A percentile compares a stretch with the other conserved stretches of the same genome.
These are phyloP conservation scores for Sporodiniella umbellata DNA, from an alignment of 371 early-diverging fungal genomes.

Conservation along the genomic window DNA sequence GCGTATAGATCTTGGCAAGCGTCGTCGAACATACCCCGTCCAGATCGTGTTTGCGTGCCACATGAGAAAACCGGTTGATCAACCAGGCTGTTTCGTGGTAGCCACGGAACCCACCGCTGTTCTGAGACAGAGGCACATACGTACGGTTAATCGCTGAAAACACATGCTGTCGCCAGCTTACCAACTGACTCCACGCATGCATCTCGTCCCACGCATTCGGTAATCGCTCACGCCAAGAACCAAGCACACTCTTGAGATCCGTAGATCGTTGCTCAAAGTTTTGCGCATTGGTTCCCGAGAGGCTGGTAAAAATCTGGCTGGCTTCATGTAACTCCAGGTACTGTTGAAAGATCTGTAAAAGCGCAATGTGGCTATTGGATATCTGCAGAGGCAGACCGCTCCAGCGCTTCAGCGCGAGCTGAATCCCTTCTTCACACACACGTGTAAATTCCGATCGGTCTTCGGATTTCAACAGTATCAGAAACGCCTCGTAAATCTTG, in stretches of 20 bases:
- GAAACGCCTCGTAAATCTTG: slow-evolving; percentile 86
- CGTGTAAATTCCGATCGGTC: slow-evolving; percentile 73
- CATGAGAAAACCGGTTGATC: slow-evolving; percentile 98
- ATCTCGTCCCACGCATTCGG: slow-evolving; percentile 98
- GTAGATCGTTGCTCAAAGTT: slow-evolving; percentile 83
- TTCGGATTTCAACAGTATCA: slow-evolving; percentile 68
- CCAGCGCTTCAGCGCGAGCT: slow-evolving; percentile 85
- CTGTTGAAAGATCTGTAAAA: slow-evolving; percentile 92
- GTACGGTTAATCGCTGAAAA: slow-evolving; percentile 95
- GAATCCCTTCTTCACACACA: slow-evolving; percentile 87
- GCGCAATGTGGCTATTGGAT: slow-evolving; percentile 79
- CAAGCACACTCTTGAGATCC: slow-evolving; percentile 87
- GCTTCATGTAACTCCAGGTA: slow-evolving; percentile 95
- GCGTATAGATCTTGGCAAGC: slow-evolving; percentile 94
- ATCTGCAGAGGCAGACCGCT: slow-evolving; percentile 79
- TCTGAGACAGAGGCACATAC: slow-evolving; percentile 84
- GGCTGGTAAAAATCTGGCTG: slow-evolving; percentile 78
- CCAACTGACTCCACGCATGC: slow-evolving; percentile 95
- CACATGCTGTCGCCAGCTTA: slow-evolving; percentile 97
- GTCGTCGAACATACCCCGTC: slow-evolving; percentile 92
- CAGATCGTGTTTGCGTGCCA: slow-evolving; percentile 95
- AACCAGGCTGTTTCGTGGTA: slow-evolving; percentile 99
- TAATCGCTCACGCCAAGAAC: slow-evolving; percentile 97
- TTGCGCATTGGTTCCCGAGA: slow-evolving; percentile 69
- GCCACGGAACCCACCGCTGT: slow-evolving; percentile 89